Evolutionary conservation across 75 land plant genomes (phyloP).

Genomic region (Cupressus sempervirens): DNA sequence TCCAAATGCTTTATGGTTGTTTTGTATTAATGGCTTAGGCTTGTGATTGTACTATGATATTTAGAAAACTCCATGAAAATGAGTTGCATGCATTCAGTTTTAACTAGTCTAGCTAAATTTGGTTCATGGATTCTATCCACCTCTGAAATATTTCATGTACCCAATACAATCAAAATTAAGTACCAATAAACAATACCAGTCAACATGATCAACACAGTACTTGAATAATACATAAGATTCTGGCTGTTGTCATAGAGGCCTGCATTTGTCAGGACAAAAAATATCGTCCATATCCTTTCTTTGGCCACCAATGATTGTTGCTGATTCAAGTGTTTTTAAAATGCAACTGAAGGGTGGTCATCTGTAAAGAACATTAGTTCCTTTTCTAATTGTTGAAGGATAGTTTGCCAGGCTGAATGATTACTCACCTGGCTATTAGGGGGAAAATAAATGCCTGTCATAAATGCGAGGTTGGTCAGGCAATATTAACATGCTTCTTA

Average conservation of each 20-base stretch:
- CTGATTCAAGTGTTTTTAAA: neutral
- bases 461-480: neutral
- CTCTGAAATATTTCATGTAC: neutral
- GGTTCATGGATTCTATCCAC: neutral
- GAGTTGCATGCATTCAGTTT: neutral
- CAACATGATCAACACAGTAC: neutral
- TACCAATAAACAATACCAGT: neutral
- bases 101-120: neutral
- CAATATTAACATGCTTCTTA: neutral
- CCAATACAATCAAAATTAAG: neutral
- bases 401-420: neutral
- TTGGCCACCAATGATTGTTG: neutral
- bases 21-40: neutral
- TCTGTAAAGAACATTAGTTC: neutral
- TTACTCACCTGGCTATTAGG: neutral
- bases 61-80: neutral
- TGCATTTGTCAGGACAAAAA: neutral
- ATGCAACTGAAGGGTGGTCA: neutral
- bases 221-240: neutral
- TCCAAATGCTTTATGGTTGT: neutral
- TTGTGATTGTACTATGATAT: too few relatives aligned
- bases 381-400: neutral
- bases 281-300: neutral
- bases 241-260: neutral
- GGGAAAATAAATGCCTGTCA: neutral